Evolutionary conservation across 2,329 filamentous ascomycete genomes (phyloP).

Genomic region (Aspergillus quadricinctus): DNA sequence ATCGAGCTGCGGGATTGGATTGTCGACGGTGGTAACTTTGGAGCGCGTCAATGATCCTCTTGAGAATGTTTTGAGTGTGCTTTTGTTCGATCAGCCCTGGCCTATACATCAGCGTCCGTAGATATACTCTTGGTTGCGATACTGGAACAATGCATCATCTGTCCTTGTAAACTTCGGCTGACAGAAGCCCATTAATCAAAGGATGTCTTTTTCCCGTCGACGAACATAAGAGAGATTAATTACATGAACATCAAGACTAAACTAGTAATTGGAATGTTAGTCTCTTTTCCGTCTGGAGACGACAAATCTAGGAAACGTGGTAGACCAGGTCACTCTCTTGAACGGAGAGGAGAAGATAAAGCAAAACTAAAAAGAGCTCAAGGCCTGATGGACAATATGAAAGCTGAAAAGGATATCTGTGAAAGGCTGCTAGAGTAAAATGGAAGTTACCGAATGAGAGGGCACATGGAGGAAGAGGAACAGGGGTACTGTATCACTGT

Average conservation of each 20-base stretch:
- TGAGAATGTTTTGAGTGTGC: background rate
- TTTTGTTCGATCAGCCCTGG: background rate
- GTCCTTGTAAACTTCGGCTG: background rate
- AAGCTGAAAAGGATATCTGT: conserved; percentile 37
- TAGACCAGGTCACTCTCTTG: conserved; percentile 19
- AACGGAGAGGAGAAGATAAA: conserved; percentile 14
- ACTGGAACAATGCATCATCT: conserved; percentile 4
- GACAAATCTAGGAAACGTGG: conserved; percentile 24
- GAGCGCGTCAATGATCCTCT: conserved; percentile 18
- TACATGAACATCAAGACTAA: conserved; percentile 29
- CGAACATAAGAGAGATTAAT: conserved; percentile 33
- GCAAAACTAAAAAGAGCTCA: conserved; percentile 16
- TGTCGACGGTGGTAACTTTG: conserved; percentile 39
- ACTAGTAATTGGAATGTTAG: conserved; percentile 24
- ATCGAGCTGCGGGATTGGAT: conserved; percentile 51
- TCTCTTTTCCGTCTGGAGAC: conserved; percentile 24
- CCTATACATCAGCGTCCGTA: background rate
- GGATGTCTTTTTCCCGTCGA: conserved; percentile 22
- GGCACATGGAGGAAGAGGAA: conserved; percentile 9
- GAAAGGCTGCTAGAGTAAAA: conserved; percentile 32
- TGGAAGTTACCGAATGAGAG: conserved; percentile 21
- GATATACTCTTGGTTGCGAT: conserved; percentile 1
- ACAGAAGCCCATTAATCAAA: conserved; percentile 3
- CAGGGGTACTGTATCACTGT: conserved; percentile 15
- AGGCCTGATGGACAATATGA: conserved; percentile 21